phyloP scores from a whole-genome alignment of 1,284 basidiomycete genomes.

The Heimioporus retisporus region DNA sequence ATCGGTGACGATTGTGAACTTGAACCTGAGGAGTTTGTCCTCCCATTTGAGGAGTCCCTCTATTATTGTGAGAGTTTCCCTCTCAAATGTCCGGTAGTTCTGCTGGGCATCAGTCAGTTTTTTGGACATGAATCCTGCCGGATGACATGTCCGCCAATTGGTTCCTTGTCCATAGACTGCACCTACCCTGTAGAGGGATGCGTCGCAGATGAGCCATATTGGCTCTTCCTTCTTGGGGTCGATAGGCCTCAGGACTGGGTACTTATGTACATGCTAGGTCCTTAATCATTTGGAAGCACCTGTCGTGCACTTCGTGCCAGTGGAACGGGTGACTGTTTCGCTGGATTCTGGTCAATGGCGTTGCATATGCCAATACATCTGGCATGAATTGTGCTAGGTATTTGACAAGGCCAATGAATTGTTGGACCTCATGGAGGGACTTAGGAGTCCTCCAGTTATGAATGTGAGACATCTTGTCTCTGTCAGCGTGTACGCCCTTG shows the following conservation, averaged over 20 bases:
- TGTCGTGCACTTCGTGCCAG: conserved; percentile 22
- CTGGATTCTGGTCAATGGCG: conserved; percentile 34
- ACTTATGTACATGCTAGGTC: conserved; percentile 1
- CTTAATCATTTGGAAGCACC: conserved; percentile 3
- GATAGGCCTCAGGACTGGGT: not conserved
- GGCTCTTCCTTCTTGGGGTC: conserved; percentile 29
- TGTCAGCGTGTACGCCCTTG: conserved; percentile 38
- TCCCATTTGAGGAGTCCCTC: not conserved
- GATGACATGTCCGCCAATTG: conserved; percentile 45
- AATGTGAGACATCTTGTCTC: conserved; percentile 20
- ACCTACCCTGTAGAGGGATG: conserved; percentile 48
- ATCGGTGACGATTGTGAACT: not conserved
- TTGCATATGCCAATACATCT: conserved; percentile 32
- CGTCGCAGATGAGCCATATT: conserved; percentile 57
- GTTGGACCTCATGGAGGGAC: conserved; percentile 45
- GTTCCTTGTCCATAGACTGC: conserved; percentile 44
- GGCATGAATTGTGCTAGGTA: too few species aligned
- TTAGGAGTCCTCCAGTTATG: not conserved
- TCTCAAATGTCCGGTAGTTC: conserved; percentile 44
- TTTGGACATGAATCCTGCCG: conserved; percentile 47
- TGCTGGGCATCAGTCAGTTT: conserved; percentile 11
- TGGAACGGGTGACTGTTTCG: conserved; percentile 37
- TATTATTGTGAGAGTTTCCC: conserved; percentile 8
- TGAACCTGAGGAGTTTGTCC: conserved; percentile 2
- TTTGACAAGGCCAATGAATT: conserved; percentile 53